Evolutionary conservation across 1,284 basidiomycete genomes (phyloP), one percentile per base, ranked within the genome.

Genomic region (Lentinula novae-zelandiae): DNA sequence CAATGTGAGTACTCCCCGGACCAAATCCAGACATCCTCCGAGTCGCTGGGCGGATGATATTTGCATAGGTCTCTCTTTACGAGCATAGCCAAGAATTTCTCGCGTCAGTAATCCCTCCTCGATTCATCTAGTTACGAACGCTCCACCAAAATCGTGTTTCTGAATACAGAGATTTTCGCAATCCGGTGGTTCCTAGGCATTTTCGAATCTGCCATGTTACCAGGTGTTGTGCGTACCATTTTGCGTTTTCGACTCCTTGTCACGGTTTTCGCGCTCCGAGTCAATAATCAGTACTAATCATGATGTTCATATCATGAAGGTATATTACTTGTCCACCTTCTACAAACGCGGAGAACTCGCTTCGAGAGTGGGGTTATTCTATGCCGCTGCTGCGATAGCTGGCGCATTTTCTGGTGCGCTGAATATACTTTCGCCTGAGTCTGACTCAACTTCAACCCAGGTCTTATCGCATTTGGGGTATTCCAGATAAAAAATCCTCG

Each of bases 271-370:
- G 7, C 39, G 20, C 52, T 20, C 22, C 27, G 8, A 5, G 20
- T 31, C n/a, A 40, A 6, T 10, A 31, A 31, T 20, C 33, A 4
- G 31, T 33, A 40, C 8, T 20, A 22, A 56, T 17, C 17, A 17
- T 17, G 17, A 17, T 20, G 15, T 27, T 4, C 27, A 20, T n/a
- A 6, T 54, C 15, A 8, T 46, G 36, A 17, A 75, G 73, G 72
- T 81, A 1, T 81, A 78, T 66, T 82, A 82, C 64, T 71, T 82
- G 15, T 79, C 77, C 0, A 79, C 78, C 5, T 82, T 82, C 63
- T 83, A 83, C 67, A 78, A 74, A 60, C 72, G 80, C 48, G 73
- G 76, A 46, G 81, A 83, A 67, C 70, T 83, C 10, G 80, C 80
- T n/a, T 76, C 76, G 15, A 71, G 81, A 3, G 69, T 83, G 36